These are phyloP conservation scores for Hymenoscyphus albidus DNA, from an alignment of 2,329 filamentous ascomycete genomes.

Conservation along the genomic window DNA sequence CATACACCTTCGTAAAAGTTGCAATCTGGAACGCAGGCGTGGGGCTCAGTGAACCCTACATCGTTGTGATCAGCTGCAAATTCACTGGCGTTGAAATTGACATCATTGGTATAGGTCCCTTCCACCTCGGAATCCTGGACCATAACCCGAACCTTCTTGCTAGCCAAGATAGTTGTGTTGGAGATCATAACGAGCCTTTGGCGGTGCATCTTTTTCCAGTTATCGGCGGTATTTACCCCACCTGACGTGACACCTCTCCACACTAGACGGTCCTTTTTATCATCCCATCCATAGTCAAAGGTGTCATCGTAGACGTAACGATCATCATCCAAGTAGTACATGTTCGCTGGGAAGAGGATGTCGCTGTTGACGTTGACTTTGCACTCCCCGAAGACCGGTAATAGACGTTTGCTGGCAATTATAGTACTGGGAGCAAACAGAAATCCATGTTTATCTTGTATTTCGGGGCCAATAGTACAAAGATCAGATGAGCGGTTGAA, in stretches of 20 bases:
- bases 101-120: slow-evolving; percentile 40
- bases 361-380: slow-evolving; percentile 62
- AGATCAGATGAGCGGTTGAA: slow-evolving; percentile 56
- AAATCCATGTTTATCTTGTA: slow-evolving; percentile 50
- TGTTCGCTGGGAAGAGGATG: slow-evolving; percentile 60
- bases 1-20: slow-evolving; percentile 46
- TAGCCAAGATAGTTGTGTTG: slow-evolving; percentile 46
- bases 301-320: slow-evolving; percentile 54
- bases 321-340: slow-evolving; percentile 57
- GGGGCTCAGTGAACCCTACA: slow-evolving; percentile 37
- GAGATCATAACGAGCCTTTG: slow-evolving; percentile 55
- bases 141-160: slow-evolving; percentile 37
- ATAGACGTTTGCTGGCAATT: slow-evolving; percentile 49
- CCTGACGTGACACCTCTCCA: slow-evolving; percentile 66
- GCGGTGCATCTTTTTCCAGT: slow-evolving; percentile 53
- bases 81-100: slow-evolving; percentile 41
- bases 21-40: slow-evolving; percentile 44
- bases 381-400: slow-evolving; percentile 60
- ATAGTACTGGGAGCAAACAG: slow-evolving; percentile 52
- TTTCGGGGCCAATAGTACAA: slow-evolving; percentile 51
- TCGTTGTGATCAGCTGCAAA: slow-evolving; percentile 35
- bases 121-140: slow-evolving; percentile 35
- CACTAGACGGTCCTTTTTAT: slow-evolving; percentile 52
- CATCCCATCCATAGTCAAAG: slow-evolving; percentile 54
- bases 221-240: slow-evolving; percentile 46